phyloP scores from a whole-genome alignment of 176 grass and related monocot species.

The Elymus sibiricus region DNA sequence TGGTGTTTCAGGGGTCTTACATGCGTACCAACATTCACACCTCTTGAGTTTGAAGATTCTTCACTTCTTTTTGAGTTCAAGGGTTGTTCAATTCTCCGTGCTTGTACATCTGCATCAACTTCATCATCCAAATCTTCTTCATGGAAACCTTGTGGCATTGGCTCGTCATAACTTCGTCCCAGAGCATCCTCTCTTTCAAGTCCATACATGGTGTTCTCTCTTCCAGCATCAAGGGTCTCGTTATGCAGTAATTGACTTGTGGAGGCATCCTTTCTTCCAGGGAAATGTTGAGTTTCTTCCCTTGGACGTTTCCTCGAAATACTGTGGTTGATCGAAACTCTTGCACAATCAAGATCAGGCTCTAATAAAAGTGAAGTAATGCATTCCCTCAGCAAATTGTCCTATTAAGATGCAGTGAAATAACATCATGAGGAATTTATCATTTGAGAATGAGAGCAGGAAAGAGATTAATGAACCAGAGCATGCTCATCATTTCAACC shows the following conservation, averaged over 20 bases:
- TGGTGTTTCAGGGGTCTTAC: background rate
- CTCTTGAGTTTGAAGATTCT: background rate
- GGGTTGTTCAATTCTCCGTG: background rate
- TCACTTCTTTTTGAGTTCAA: no score
- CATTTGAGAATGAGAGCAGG: no score
- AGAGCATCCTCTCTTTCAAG: background rate
- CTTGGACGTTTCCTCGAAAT: background rate
- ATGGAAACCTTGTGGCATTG: background rate
- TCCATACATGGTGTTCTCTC: no score
- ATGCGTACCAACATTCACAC: background rate
- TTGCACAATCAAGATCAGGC: background rate
- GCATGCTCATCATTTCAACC: no score
- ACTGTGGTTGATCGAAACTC: background rate
- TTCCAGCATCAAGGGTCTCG: background rate
- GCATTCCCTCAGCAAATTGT: background rate
- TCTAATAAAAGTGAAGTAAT: background rate
- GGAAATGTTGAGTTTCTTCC: background rate
- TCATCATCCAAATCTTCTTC: background rate
- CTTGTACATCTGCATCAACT: background rate
- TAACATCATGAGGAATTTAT: no score
- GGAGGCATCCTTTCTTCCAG: background rate
- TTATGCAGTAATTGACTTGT: background rate
- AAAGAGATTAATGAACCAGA: no score
- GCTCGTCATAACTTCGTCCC: background rate
- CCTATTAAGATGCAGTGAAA: background rate